A percentile compares a stretch with the other conserved stretches of the same genome.
Evolutionary conservation across 768 basidiomycete genomes (phyloP).

Genomic region (Leccinellum luteum): DNA sequence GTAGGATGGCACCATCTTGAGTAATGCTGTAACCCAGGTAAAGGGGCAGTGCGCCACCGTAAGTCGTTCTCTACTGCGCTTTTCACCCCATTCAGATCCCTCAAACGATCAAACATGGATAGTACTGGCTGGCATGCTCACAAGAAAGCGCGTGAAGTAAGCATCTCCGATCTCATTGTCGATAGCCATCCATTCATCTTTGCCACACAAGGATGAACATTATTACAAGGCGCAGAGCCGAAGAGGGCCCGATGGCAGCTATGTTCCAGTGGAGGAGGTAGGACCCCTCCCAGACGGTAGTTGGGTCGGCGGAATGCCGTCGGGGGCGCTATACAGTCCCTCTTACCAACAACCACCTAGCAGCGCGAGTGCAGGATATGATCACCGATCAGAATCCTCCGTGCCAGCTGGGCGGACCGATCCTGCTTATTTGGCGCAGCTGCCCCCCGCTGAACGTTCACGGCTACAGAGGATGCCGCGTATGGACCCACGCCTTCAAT

Average conservation of each 20-base stretch:
- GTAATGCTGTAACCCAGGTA: background rate
- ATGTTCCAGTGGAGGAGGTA: slow-evolving; percentile 54
- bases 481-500: slow-evolving; percentile 81
- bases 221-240: slow-evolving; percentile 27
- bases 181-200: slow-evolving; percentile 4
- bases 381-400: slow-evolving; percentile 10
- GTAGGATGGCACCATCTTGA: background rate
- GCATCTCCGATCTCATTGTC: slow-evolving; percentile 4
- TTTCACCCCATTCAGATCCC: background rate
- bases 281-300: slow-evolving; percentile 55
- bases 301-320: slow-evolving; percentile 57
- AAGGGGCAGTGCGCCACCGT: background rate
- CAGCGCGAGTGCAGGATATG: slow-evolving; percentile 31
- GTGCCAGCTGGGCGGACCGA: slow-evolving; percentile 4
- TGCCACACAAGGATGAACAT: slow-evolving; percentile 31
- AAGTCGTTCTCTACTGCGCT: background rate
- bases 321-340: slow-evolving; percentile 30
- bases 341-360: slow-evolving; percentile 9
- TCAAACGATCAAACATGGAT: slow-evolving; percentile 50
- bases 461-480: slow-evolving; percentile 51
- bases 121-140: slow-evolving; percentile 74
- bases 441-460: slow-evolving; percentile 68
- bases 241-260: slow-evolving; percentile 49
- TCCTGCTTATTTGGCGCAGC: slow-evolving; percentile 42
- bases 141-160: slow-evolving; percentile 56